Evolutionary conservation across 257 asterid species (phyloP), one percentile per base, ranked within the genome.

Genomic region (Solanum lignicaule): DNA sequence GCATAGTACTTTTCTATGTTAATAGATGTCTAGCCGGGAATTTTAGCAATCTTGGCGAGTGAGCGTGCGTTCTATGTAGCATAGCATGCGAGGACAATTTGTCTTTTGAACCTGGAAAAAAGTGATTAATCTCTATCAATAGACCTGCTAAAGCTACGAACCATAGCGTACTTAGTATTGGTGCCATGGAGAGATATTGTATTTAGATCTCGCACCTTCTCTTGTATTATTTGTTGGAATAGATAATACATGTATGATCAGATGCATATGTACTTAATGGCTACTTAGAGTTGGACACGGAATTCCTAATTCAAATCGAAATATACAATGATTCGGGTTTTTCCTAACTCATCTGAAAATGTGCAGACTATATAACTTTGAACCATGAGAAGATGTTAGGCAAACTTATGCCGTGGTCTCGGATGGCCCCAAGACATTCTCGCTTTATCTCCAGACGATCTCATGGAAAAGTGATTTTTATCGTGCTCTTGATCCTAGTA

Each of bases 391-490:
- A 87, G 74, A 46, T 27, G 52, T 65, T 89, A 87, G 85, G 89
- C 60, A 71, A 62, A 79, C 88, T 83, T 60, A 15, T 84, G 78
- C 55, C 52, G 25, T 89, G 69, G 87, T 87, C 89, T 83, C 86
- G 86, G 85, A 93, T 94, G 98, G 96, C 94, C 90, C 93, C 90
- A 86, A 90, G 95, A 88, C 72, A 89, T 89, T 73, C 86, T 82
- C 94, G 92, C 69, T 85, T 87, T 87, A 43, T 86, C 90, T 58
- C 93, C 62, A 93, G 94, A 79, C 93, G 92, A 85, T 21, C 86
- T 76, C 90, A 88, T 72, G 85, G 89, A 83, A 93, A 88, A 36
- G 72, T 90, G 83, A 27, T 91, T 58, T 91, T 87, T 31, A n/a
- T 93, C n/a, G 13, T 89, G 60, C 91, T 93, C 84, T 87, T 95